phyloP scores from a whole-genome alignment of 2,329 filamentous ascomycete species.

The Didymella exigua region DNA sequence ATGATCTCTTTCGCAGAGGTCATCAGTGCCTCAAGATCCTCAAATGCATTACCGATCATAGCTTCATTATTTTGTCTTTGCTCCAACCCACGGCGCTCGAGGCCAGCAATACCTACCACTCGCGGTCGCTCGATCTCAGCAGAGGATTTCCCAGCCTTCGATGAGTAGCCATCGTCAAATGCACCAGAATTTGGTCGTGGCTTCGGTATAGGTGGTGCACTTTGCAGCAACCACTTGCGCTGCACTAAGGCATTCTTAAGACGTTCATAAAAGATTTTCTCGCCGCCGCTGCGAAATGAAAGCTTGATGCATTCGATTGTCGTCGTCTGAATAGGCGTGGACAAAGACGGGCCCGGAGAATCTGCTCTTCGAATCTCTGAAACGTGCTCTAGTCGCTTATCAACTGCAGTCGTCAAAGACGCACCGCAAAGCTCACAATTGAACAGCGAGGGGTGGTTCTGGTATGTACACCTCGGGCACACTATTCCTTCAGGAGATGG shows the following conservation, averaged over 20 bases:
- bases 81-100: slow-evolving; percentile 84
- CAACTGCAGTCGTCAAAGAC: slow-evolving; percentile 64
- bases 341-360: slow-evolving; percentile 76
- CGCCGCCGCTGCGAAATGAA: slow-evolving; percentile 87
- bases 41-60: slow-evolving; percentile 91
- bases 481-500: slow-evolving; percentile 25
- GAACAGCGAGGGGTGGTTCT: slow-evolving; percentile 84
- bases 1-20: slow-evolving; percentile 96
- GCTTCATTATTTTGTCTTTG: slow-evolving; percentile 90
- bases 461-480: slow-evolving; percentile 90
- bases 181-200: slow-evolving; percentile 51
- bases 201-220: slow-evolving; percentile 84
- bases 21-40: slow-evolving; percentile 96
- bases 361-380: slow-evolving; percentile 60
- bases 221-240: slow-evolving; percentile 91
- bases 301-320: slow-evolving; percentile 81
- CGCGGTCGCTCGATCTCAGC: slow-evolving; percentile 52
- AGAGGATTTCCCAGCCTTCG: slow-evolving; percentile 27
- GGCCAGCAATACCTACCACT: slow-evolving; percentile 85
- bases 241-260: slow-evolving; percentile 88
- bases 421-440: slow-evolving; percentile 92
- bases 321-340: slow-evolving; percentile 58
- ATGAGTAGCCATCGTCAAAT: slow-evolving; percentile 37
- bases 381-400: slow-evolving; percentile 50
- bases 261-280: slow-evolving; percentile 86